These are phyloP conservation scores for Sporothrix variecibatus DNA, from an alignment of 2,329 filamentous ascomycete species.

Conservation along the genomic window DNA sequence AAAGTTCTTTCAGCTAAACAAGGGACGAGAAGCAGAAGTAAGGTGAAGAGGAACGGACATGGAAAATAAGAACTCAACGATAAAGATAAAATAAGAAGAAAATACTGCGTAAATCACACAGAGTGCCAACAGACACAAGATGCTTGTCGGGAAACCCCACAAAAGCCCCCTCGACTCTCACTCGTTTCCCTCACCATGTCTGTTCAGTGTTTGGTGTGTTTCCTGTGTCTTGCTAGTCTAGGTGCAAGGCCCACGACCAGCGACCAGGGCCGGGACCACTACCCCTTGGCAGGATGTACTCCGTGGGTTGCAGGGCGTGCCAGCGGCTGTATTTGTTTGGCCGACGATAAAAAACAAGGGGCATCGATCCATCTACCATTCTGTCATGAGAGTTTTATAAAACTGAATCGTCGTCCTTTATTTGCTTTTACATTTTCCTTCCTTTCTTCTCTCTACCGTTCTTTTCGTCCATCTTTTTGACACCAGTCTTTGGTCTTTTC, in stretches of 20 bases:
- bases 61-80: not conserved
- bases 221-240: not conserved
- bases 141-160: slow-evolving; percentile 5
- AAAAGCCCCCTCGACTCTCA: not conserved
- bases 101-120: not conserved
- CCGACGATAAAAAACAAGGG: not conserved
- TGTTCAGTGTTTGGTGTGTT: not conserved
- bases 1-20: not conserved
- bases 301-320: not conserved
- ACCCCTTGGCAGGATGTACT: not conserved
- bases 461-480: slow-evolving; percentile 4
- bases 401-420: not conserved
- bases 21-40: not conserved
- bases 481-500: not conserved
- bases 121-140: not conserved
- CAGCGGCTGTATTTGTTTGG: not conserved
- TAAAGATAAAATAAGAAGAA: not conserved
- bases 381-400: not conserved
- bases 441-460: not conserved
- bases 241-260: not conserved
- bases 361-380: not conserved
- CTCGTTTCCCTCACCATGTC: not conserved
- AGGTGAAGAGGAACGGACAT: not conserved
- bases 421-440: not conserved
- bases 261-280: not conserved